A percentile compares a stretch with the other conserved stretches of the same genome.
Conservation (phyloP, 1,139 yeast genomes). For the Yamadazyma sp. region DNA sequence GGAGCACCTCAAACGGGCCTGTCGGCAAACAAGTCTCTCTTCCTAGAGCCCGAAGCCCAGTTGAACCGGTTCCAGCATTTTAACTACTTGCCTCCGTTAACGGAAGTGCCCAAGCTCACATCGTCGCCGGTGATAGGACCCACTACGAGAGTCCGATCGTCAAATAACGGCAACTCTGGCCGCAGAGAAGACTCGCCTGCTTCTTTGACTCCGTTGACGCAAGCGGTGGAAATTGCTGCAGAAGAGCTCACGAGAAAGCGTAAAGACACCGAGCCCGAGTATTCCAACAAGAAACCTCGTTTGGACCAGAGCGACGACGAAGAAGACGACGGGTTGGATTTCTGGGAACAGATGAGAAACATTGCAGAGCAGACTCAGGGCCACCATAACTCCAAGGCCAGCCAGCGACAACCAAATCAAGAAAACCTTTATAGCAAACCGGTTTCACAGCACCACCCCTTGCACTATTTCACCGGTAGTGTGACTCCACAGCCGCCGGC, state of each 20-base stretch:
- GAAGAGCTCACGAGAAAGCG: slow-evolving; percentile 26
- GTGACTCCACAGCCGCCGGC: slow-evolving; percentile 19
- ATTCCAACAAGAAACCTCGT: slow-evolving; percentile 7
- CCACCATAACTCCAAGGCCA: too few relatives aligned
- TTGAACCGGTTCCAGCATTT: slow-evolving; percentile 65
- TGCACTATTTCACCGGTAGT: slow-evolving; percentile 31
- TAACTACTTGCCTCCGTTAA: slow-evolving; percentile 68
- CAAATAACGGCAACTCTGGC: not conserved
- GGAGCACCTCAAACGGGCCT: slow-evolving; percentile 10
- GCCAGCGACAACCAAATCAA: too few relatives aligned
- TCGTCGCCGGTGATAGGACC: slow-evolving; percentile 44
- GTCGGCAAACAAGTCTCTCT: slow-evolving; percentile 11
- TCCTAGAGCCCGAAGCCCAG: slow-evolving; percentile 57
- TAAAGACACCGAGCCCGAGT: slow-evolving; percentile 8
- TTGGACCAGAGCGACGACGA: slow-evolving; percentile 22
- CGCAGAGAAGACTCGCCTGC: slow-evolving; percentile 16
- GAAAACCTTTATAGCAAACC: too few relatives aligned
- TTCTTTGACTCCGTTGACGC: slow-evolving; percentile 41
- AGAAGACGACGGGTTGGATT: slow-evolving; percentile 52
- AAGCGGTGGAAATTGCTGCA: slow-evolving; percentile 44
- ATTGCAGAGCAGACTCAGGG: slow-evolving; percentile 29
- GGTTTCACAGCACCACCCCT: slow-evolving; percentile 51
- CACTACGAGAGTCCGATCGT: not conserved
- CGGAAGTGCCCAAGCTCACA: slow-evolving; percentile 67
- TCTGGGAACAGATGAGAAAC: slow-evolving; percentile 69